A percentile compares a stretch with the other conserved stretches of the same genome.
phyloP scores from a whole-genome alignment of 768 basidiomycete genomes.

The Russula olivacea region DNA sequence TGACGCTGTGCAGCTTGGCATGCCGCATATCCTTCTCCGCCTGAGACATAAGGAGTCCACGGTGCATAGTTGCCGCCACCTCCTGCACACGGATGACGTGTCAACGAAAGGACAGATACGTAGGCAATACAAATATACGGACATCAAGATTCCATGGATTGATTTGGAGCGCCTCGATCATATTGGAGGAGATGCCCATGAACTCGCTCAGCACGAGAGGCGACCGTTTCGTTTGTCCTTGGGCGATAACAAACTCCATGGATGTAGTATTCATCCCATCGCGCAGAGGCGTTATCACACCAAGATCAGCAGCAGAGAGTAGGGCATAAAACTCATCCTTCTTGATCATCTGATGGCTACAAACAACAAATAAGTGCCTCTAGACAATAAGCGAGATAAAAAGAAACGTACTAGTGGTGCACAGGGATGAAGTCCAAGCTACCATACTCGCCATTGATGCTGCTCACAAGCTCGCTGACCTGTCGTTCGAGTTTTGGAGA shows the following conservation, averaged over 20 bases:
- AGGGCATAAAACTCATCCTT: slow-evolving; percentile 98
- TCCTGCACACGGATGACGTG: slow-evolving; percentile 41
- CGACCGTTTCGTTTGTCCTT: slow-evolving; percentile 73
- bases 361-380: not conserved
- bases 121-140: slow-evolving; percentile 28
- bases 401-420: slow-evolving; percentile 82
- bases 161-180: slow-evolving; percentile 82
- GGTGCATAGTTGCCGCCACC: slow-evolving; percentile 85
- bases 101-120: not conserved
- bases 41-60: slow-evolving; percentile 75
- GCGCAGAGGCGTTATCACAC: slow-evolving; percentile 88
- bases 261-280: slow-evolving; percentile 99
- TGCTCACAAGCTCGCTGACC: slow-evolving; percentile 88
- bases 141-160: slow-evolving; percentile 97
- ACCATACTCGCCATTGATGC: slow-evolving; percentile 95
- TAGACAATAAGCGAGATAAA: not conserved
- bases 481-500: slow-evolving; percentile 90
- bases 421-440: slow-evolving; percentile 93
- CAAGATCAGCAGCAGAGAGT: slow-evolving; percentile 87
- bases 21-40: slow-evolving; percentile 74
- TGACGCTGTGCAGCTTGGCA: slow-evolving; percentile 68
- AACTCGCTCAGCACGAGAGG: slow-evolving; percentile 94
- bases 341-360: slow-evolving; percentile 91
- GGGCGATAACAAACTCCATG: slow-evolving; percentile 97
- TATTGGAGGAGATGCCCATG: slow-evolving; percentile 93